Base-by-base conservation (phyloP, 345 rosid species). In the Euclidium syriacum region DNA sequence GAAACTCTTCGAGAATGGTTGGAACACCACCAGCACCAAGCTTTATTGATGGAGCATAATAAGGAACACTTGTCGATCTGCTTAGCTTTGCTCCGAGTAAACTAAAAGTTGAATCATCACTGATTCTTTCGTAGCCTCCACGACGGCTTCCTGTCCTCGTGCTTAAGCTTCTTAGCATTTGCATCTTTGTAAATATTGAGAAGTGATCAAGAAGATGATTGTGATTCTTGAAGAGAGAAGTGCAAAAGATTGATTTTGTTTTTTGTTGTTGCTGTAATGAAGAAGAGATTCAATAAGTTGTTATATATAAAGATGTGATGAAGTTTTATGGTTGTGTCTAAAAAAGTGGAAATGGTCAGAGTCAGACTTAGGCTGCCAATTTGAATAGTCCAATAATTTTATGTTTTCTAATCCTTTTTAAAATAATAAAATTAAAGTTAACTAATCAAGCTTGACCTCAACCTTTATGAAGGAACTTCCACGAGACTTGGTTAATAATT, bases 161-260 rank as follows among this genome's bases (percentile, higher is more conserved):
- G 59, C 81, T 83, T 48, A 78, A 44, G 26, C 81, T 76, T 77
- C 85, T 72, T 4, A 80, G 58, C 85, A 83, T 79, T 70, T 54
- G 17, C 38, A 20, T 25, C 18, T 27, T 14, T 32, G 4, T 9
- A 10, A 26, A 1, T 44, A 11, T 10, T 7, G 7, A 1, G 1
- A 7, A 6, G 34, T 30, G 34, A 7, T 30, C 34, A 30, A 30
- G 34, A 30, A 30, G 34, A 6, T 7, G 10, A 6, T 30, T n/a
- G n/a, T n/a, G n/a, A n/a, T n/a, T n/a, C n/a, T n/a, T n/a, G n/a
- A n/a, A n/a, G n/a, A n/a, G n/a, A n/a, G n/a, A n/a, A n/a, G n/a
- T n/a, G n/a, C n/a, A n/a, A n/a, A n/a, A n/a, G n/a, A 8, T 27
- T 27, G 1, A 2, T 27, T 12, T n/a, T 12, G 15, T 1, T 10